A percentile compares a stretch with the other conserved stretches of the same genome.
phyloP scores from a whole-genome alignment of 768 basidiomycete genomes.

The Auricularia sp. region DNA sequence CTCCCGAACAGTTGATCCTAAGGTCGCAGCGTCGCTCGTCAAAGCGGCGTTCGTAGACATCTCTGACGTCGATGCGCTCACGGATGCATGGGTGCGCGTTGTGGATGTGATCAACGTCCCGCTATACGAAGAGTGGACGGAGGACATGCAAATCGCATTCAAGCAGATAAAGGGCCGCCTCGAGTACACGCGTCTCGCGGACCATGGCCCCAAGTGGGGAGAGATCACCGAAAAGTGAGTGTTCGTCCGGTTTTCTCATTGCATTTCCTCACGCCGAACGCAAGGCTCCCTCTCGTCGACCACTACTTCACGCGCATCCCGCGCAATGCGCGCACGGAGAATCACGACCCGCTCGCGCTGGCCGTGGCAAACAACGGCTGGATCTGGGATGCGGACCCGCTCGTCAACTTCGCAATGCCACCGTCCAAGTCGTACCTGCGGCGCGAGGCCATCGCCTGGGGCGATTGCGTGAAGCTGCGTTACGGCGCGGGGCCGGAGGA shows the following conservation, averaged over 20 bases:
- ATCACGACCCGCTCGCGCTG: slow-evolving; percentile 43
- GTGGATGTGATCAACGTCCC: slow-evolving; percentile 84
- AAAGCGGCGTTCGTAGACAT: slow-evolving; percentile 52
- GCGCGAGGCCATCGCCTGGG: slow-evolving; percentile 95
- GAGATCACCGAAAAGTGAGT: slow-evolving; percentile 66
- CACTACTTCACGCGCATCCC: slow-evolving; percentile 82
- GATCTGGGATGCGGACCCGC: slow-evolving; percentile 95
- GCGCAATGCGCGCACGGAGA: slow-evolving; percentile 27
- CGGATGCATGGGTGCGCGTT: slow-evolving; percentile 63
- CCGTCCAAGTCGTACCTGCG: slow-evolving; percentile 92
- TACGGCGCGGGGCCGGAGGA: slow-evolving; percentile 72
- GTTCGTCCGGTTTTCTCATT: neutral
- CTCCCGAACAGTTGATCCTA: slow-evolving; percentile 51
- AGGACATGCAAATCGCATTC: slow-evolving; percentile 65
- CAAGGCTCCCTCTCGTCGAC: slow-evolving; percentile 78
- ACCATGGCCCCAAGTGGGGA: slow-evolving; percentile 74
- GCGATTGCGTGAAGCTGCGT: slow-evolving; percentile 95
- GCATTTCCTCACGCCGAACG: neutral
- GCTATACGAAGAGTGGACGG: slow-evolving; percentile 78
- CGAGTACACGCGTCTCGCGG: slow-evolving; percentile 72
- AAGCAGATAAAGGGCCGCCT: slow-evolving; percentile 66
- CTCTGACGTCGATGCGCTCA: slow-evolving; percentile 40
- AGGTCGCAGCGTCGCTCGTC: slow-evolving; percentile 63
- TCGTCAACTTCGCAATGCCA: slow-evolving; percentile 85
- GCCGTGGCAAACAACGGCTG: slow-evolving; percentile 96